A percentile compares a stretch with the other conserved stretches of the same genome.
phyloP scores from a whole-genome alignment of 352 stramenopile genomes.

The Phytophthora megakarya region DNA sequence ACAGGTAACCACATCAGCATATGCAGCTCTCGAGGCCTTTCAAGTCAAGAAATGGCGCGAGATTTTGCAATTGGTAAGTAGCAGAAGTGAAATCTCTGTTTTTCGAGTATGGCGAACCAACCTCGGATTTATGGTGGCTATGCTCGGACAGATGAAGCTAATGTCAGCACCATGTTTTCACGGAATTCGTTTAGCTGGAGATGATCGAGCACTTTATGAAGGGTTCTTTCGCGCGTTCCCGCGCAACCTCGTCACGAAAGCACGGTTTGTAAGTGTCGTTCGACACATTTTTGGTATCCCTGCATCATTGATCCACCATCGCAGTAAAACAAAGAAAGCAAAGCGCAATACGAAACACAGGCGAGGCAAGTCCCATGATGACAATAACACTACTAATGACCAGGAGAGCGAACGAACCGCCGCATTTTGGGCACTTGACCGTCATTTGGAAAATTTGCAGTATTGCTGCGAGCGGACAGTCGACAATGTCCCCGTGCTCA shows the following conservation, averaged over 20 bases:
- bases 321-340: conserved; percentile 20
- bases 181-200: conserved; percentile 52
- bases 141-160: conserved; percentile 38
- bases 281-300: conserved; percentile 56
- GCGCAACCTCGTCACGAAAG: conserved; percentile 68
- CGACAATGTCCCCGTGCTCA: conserved; percentile 58
- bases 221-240: conserved; percentile 73
- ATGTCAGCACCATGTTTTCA: conserved; percentile 51
- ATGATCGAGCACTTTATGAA: conserved; percentile 73
- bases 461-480: conserved; percentile 61
- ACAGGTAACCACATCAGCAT: conserved; percentile 25
- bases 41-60: conserved; percentile 71
- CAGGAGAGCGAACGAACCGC: conserved; percentile 11
- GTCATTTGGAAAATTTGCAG: conserved; percentile 65
- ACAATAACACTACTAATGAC: conserved; percentile 15
- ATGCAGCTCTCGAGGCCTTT: conserved; percentile 64
- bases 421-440: conserved; percentile 38
- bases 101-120: too few species aligned
- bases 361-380: not conserved
- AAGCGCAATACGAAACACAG: not conserved
- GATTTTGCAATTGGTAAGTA: conserved; percentile 50
- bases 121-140: too few species aligned
- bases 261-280: conserved; percentile 68
- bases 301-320: conserved; percentile 22
- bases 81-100: not conserved